phyloP scores from a whole-genome alignment of 148 eudicot species.

The Chenopodium formosanum region DNA sequence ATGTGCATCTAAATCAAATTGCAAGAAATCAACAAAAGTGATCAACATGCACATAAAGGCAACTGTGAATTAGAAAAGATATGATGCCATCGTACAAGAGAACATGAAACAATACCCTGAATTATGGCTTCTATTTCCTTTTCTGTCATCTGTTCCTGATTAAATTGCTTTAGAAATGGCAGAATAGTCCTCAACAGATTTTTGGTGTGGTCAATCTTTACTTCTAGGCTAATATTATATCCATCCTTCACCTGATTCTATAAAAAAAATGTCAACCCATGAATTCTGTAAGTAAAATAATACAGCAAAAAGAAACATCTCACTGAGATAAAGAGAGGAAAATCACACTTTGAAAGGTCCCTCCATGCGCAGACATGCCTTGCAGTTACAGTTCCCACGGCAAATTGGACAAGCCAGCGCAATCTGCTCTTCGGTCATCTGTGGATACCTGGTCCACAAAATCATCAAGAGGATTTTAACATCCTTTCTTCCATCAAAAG shows the following conservation, averaged over 20 bases:
- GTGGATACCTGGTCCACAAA: slow-evolving; percentile 49
- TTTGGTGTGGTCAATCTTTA: slow-evolving; percentile 32
- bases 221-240: slow-evolving; percentile 25
- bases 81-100: background rate
- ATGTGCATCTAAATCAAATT: background rate
- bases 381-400: slow-evolving; percentile 63
- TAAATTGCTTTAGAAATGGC: slow-evolving; percentile 49
- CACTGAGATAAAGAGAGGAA: background rate
- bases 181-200: slow-evolving; percentile 37
- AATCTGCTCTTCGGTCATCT: slow-evolving; percentile 45
- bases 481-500: background rate
- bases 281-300: background rate
- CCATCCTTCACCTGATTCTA: slow-evolving; percentile 11
- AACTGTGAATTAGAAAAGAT: background rate
- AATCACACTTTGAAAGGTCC: slow-evolving; percentile 22
- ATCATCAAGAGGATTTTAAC: background rate
- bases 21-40: background rate
- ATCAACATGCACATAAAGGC: background rate
- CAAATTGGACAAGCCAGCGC: slow-evolving; percentile 56
- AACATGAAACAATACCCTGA: slow-evolving; percentile 41
- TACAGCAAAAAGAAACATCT: background rate
- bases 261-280: slow-evolving; percentile 14
- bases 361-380: slow-evolving; percentile 50
- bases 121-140: slow-evolving; percentile 59
- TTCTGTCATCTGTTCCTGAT: slow-evolving; percentile 54